Base-by-base conservation (phyloP, 2,329 filamentous ascomycete species). In the Shiraia sp. region DNA sequence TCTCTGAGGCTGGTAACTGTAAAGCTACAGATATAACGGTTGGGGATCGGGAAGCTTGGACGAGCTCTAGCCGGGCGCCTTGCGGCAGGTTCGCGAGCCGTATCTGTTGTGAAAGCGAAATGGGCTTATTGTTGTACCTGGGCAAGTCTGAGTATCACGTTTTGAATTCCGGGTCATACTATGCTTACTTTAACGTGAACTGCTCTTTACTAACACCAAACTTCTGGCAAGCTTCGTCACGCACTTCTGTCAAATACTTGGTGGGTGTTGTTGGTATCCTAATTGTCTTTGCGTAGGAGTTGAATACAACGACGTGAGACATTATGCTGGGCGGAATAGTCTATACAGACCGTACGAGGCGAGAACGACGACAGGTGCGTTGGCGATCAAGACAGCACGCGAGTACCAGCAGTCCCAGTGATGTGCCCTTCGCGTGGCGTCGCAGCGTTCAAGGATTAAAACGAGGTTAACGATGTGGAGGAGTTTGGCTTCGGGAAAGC, bases 31-130 rank as follows among this genome's bases (percentile, higher is more conserved):
- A 90, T 41, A 99, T 86, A 33, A 87, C 86, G 2, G 89, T 86
- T 0, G 91, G 87, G 0, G 90, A 93, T 42, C 88, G 88, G 32
- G 91, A 93, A 45, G 87, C 85, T 63, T 89, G 85, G 15, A 96
- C 86, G 35, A 99, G 87, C 65, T 97, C 91, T 44, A 99, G 82
- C 65, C 95, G 95, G 45, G 93, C 92, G 48, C 93, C 93, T 26
- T 88, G 81, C 10, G 80, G 78, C 5, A 99, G 84, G 35, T 90
- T 89, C 4, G 90, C 87, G 19, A 92, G 82, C 33, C 92, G 85
- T 66, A 91, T 89, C 29, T 88, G 86, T 41, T 90, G 79, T 6
- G 90, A 92, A 7, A 99, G 80, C 61, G 96, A 90, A 44, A 99
- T 76, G 24, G 82, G 78, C 64, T 92, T 96, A 70, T 92, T 88